Evolutionary conservation across 192 early-diverging fungal genomes (phyloP), one percentile per base, ranked within the genome.

Genomic region (Coemansia sp.): DNA sequence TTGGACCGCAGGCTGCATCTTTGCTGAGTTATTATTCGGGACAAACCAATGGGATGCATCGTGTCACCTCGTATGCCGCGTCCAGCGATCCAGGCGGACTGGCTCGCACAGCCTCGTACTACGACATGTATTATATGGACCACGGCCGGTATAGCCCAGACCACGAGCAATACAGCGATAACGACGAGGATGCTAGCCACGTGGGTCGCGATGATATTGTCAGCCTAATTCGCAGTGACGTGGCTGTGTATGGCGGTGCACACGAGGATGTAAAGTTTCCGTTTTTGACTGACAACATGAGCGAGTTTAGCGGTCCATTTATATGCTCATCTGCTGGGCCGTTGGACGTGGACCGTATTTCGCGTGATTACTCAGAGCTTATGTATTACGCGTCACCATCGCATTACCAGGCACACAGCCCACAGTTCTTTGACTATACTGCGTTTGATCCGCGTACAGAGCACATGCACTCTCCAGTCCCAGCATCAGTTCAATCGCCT

Each of bases 181-280:
- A 41, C 39, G 39, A 41, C 39, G 39, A 41, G 11, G 11, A 11
- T 56, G 64, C 66, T 29, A 20, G 32, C 52, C 52, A 51, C 9
- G 37, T 19, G 23, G 23, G 50, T 19, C 47, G 45, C 48, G 10
- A 24, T 32, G 71, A 69, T 19, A 79, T 35, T 69, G 55, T 64
- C 23, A 79, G 76, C 47, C 16, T 73, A 19, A 61, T 79, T 22
- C 71, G 71, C 9, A 73, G 71, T 41, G 76, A 79, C 24, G 65
- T 79, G 0, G 76, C 76, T 19, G 70, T 79, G 14, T 79, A 79
- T 41, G 60, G 70, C 43, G 71, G 71, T 23, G 65, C 75, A 5
- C 62, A 53, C 49, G 77, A 79, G 9, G 77, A 79, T 45, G 64
- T 74, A 6, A 79, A 79, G 49, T 79, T 79, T n/a, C 77, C 77